These are phyloP conservation scores for Chrysoporthe cubensis DNA, from an alignment of 2,329 filamentous ascomycete species.

Conservation along the genomic window DNA sequence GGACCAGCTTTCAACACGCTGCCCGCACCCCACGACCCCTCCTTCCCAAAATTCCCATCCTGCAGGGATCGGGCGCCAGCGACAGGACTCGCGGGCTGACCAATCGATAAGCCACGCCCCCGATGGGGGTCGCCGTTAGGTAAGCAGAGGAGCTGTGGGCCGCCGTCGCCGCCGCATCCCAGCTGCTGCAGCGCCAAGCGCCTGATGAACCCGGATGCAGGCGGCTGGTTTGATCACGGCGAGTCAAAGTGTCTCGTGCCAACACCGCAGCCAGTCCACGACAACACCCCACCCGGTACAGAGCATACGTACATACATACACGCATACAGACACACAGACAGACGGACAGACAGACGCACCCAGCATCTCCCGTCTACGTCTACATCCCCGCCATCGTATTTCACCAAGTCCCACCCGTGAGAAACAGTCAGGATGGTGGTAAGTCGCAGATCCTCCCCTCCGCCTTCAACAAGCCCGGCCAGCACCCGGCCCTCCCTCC, in stretches of 20 bases:
- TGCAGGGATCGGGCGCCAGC: neutral
- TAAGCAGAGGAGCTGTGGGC: neutral
- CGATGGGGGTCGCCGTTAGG: constrained; percentile 3
- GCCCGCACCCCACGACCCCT: constrained; percentile 24
- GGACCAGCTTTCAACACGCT: constrained; percentile 13
- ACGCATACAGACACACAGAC: neutral
- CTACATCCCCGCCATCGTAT: neutral
- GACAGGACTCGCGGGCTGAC: neutral
- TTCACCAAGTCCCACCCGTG: neutral
- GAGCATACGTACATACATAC: neutral
- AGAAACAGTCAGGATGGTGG: constrained; percentile 36
- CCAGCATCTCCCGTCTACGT: neutral
- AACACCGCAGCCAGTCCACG: constrained; percentile 10
- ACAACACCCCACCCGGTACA: neutral
- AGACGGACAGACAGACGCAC: neutral
- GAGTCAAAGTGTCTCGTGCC: constrained; percentile 22
- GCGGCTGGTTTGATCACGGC: neutral
- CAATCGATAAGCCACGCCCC: constrained; percentile 25
- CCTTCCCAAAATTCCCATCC: constrained; percentile 14
- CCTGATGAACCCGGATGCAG: constrained; percentile 3
- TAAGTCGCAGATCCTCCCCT: constrained; percentile 27
- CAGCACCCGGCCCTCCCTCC: constrained; percentile 21
- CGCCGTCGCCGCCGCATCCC: neutral
- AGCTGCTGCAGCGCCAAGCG: neutral
- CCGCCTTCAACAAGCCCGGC: constrained; percentile 2